Evolutionary conservation across 805 yeast genomes (phyloP).

Genomic region (Saturnispora sanitii): DNA sequence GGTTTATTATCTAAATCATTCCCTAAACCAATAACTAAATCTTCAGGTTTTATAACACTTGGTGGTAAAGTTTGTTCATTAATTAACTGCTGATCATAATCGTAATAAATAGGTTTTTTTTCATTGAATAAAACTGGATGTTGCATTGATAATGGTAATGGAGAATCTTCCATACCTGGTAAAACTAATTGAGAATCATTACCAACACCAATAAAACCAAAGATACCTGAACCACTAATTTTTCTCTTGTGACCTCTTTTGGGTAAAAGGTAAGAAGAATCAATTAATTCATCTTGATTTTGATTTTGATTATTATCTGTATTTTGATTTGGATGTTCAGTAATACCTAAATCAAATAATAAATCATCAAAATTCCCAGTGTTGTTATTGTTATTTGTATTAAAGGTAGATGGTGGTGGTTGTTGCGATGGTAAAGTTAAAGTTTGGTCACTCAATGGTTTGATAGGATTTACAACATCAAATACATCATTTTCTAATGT

Average conservation of each 20-base stretch:
- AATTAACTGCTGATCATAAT: slow-evolving; percentile 21
- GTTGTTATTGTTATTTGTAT: background rate
- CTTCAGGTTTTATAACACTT: slow-evolving; percentile 4
- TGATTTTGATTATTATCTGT: background rate
- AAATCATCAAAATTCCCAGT: slow-evolving; percentile 24
- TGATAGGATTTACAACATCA: slow-evolving; percentile 25
- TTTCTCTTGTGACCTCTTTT: slow-evolving; percentile 42
- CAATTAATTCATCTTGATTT: background rate
- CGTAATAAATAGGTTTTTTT: slow-evolving; percentile 22
- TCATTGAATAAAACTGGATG: slow-evolving; percentile 18
- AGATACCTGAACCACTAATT: slow-evolving; percentile 71
- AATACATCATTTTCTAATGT: slow-evolving; percentile 49
- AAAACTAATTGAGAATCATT: slow-evolving; percentile 48
- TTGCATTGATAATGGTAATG: background rate
- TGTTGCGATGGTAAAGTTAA: background rate
- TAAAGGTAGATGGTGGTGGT: slow-evolving; percentile 2
- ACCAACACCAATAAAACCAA: slow-evolving; percentile 56
- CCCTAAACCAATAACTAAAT: background rate
- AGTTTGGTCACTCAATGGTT: background rate
- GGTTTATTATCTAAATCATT: no score
- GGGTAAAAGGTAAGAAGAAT: background rate
- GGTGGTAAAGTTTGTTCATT: slow-evolving; percentile 8
- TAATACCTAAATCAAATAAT: slow-evolving; percentile 24
- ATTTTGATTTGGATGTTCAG: slow-evolving; percentile 24
- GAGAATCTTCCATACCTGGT: slow-evolving; percentile 31